phyloP scores from a whole-genome alignment of 1,284 basidiomycete species.

The Polyporus tsugae region DNA sequence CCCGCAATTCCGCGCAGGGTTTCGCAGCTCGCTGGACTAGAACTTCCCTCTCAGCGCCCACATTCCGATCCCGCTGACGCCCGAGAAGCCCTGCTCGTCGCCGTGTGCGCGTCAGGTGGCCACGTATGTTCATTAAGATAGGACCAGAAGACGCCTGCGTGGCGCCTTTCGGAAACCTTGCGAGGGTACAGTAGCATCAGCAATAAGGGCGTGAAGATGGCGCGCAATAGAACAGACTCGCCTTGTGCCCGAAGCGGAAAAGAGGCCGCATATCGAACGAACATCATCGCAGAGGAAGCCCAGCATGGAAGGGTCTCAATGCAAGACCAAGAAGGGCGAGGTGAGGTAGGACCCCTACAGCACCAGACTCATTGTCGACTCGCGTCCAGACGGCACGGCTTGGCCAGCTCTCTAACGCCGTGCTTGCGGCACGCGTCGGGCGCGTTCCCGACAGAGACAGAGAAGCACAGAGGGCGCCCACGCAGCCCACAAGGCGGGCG shows the following conservation, averaged over 20 bases:
- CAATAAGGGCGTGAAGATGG: not conserved
- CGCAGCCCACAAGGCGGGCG: not conserved
- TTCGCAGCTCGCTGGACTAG: slow-evolving; percentile 17
- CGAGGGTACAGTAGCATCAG: not conserved
- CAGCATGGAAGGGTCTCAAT: not conserved
- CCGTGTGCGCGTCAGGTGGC: slow-evolving; percentile 3
- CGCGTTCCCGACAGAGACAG: slow-evolving; percentile 4
- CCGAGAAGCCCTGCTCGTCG: not conserved
- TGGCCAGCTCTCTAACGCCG: slow-evolving; percentile 13
- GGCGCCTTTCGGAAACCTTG: not conserved
- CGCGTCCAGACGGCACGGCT: not conserved
- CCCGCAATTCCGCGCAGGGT: slow-evolving; percentile 1
- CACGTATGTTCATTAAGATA: not conserved
- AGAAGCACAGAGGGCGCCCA: not conserved
- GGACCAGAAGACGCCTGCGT: not conserved
- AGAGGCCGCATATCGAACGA: not conserved
- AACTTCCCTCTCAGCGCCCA: slow-evolving; percentile 15
- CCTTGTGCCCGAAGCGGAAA: slow-evolving; percentile 10
- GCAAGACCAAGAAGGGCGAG: not conserved
- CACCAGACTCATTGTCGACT: not conserved
- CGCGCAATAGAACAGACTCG: not conserved
- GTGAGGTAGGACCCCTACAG: not conserved
- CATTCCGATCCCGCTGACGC: not conserved
- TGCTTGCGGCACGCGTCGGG: not conserved
- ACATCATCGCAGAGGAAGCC: not conserved